Evolutionary conservation across 1,284 basidiomycete species (phyloP), one percentile per base, ranked within the genome.

Genomic region (Marasmius fiardii): DNA sequence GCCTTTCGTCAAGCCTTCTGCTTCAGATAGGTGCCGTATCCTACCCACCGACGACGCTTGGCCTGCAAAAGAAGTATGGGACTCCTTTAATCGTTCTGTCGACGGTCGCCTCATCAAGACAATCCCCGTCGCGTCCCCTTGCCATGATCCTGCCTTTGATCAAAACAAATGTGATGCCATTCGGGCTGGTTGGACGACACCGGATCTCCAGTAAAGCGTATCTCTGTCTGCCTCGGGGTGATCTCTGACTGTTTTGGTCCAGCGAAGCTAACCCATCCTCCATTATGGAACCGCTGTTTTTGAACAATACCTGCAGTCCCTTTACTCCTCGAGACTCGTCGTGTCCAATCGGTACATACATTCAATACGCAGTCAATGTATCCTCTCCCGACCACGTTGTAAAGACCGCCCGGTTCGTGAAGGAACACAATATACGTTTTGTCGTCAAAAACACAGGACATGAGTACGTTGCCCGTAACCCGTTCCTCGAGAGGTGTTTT

Each of bases 371-470:
- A 1, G 63, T 66, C 12, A 63, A 65, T 41, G 62, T 65, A 2
- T 64, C 63, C 18, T 51, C 47, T 2, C 54, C 59, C 2, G 48
- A 41, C 11, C 64, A 67, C 28, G 55, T 66, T n/a, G 52, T 59
- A 18, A 55, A 59, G 24, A 60, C 62, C 5, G 26, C 64, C 20
- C 52, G 56, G 5, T 67, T 67, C 45, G 61, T 56, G 2, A 58
- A 60, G 23, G 53, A 55, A 33, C 54, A 65, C 41, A 64, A 65
- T 43, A 58, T 67, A n/a, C 60, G 64, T 3, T 61, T 67, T 34
- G 61, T 65, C 4, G 54, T 65, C 16, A 59, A 59, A n/a, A 64
- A 64, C 43, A 64, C 65, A 1, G 65, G 65, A 12, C 65, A 67
- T 52, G 65, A 67, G 58, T 64, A 39, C 1, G 60, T 60, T 6